Base-by-base conservation (phyloP, 2,329 filamentous ascomycete species). In the Nemania diffusa region DNA sequence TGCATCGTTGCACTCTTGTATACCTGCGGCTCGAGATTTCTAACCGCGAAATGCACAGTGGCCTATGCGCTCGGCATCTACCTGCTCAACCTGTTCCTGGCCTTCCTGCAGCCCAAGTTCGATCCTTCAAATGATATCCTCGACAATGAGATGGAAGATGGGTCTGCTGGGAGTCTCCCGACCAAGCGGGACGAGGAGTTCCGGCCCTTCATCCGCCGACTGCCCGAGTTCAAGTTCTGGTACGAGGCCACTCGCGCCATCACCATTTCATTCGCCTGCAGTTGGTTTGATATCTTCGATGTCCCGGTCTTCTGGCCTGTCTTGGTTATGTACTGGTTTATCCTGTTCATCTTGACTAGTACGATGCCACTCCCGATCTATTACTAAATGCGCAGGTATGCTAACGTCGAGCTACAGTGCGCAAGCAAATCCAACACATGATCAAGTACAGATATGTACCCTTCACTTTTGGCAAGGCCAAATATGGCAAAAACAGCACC, bases 141-240 rank as follows among this genome's bases (percentile, higher is more conserved):
- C 79, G 96, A 99, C 80, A 96, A 94, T 78, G 94, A 97, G 72
- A 95, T 98, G 87, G 96, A 99, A 82, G 95, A 97, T 75, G 96
- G 96, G 69, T 87, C 93, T 17, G 89, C 89, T 29, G 91, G 91
- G 61, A 88, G 89, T 27, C 89, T 99, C 50, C 96, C 96, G 26
- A 98, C 94, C 65, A 97, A 97, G 84, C 90, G 93, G 75, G 95
- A 98, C 78, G 94, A 99, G 78, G 96, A 99, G 84, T 99, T 99
- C 85, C 90, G 94, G 71, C 96, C 96, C 3, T 99, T 99, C 78
- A 97, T 99, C 79, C 90, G 96, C 77, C 89, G 96, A 68, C 89
- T 99, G 26, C 96, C 96, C 63, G 96, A 99, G 83, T 99, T 99
- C 88, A 99, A 99, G 87, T 99, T 99, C 86, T 99, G 96, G 96